These are phyloP conservation scores for Saccharomycopsis malanga DNA, from an alignment of 805 yeast species.

Conservation along the genomic window DNA sequence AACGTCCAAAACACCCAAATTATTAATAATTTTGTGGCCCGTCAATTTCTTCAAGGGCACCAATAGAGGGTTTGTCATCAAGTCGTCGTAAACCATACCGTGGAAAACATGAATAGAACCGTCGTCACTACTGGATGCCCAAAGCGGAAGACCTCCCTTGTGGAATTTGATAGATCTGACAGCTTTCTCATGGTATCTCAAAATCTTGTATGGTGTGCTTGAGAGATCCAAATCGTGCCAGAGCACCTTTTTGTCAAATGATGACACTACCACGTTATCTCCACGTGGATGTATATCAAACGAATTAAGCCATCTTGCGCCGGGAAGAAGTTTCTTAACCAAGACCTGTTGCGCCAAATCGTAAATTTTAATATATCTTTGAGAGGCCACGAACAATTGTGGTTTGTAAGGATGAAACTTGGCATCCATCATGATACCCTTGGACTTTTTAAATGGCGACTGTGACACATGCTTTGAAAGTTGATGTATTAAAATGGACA, in stretches of 20 bases:
- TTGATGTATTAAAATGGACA: conserved; percentile 91
- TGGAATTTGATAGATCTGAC: conserved; percentile 87
- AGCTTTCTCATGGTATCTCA: conserved; percentile 92
- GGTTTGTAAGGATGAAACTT: conserved; percentile 96
- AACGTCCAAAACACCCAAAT: conserved; percentile 80
- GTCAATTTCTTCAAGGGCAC: conserved; percentile 92
- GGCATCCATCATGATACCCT: conserved; percentile 93
- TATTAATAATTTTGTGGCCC: conserved; percentile 76
- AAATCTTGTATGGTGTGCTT: conserved; percentile 86
- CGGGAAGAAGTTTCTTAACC: conserved; percentile 82
- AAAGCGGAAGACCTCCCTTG: conserved; percentile 75
- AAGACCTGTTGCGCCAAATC: conserved; percentile 82
- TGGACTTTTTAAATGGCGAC: conserved; percentile 88
- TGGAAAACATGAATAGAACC: conserved; percentile 92
- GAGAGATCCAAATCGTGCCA: conserved; percentile 96
- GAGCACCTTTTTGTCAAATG: conserved; percentile 88
- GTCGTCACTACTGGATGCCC: conserved; percentile 94
- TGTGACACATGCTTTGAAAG: conserved; percentile 90
- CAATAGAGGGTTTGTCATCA: conserved; percentile 89
- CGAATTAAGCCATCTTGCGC: conserved; percentile 89
- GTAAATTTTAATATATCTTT: conserved; percentile 84
- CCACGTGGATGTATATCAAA: conserved; percentile 96
- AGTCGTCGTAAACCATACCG: conserved; percentile 91
- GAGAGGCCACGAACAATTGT: conserved; percentile 87
- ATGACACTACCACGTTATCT: conserved; percentile 85